These are phyloP conservation scores for Suillus weaverae DNA, from an alignment of 768 basidiomycete genomes.

Conservation along the genomic window DNA sequence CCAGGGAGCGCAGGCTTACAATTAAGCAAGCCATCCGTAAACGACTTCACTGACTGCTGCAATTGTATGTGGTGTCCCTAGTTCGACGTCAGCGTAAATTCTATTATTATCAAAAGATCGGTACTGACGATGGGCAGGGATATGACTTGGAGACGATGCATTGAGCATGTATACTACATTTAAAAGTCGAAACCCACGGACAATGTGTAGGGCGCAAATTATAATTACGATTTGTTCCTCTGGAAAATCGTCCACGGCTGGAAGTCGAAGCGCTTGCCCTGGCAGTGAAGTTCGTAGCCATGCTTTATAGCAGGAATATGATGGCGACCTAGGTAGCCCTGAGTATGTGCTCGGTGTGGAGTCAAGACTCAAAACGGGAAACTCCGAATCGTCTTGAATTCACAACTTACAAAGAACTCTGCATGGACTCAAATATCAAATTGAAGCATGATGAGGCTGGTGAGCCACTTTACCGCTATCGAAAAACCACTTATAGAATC, in stretches of 20 bases:
- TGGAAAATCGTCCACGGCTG: not conserved
- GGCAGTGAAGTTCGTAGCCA: not conserved
- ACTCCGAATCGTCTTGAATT: not conserved
- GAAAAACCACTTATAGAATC: not conserved
- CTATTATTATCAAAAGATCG: constrained; percentile 22
- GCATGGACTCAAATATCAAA: not conserved
- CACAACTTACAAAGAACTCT: too few relatives aligned
- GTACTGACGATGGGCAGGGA: constrained; percentile 32
- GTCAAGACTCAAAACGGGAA: not conserved
- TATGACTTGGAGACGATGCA: constrained; percentile 23
- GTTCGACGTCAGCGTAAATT: constrained; percentile 14
- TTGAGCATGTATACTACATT: not conserved
- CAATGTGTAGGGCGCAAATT: constrained; percentile 28
- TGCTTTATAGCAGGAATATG: not conserved
- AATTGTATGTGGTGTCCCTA: constrained; percentile 45
- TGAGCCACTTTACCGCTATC: not conserved
- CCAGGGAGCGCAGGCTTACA: constrained; percentile 40
- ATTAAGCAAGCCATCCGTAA: constrained; percentile 31
- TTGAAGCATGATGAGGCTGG: not conserved
- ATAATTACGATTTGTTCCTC: constrained; percentile 4
- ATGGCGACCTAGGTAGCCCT: not conserved
- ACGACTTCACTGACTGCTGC: constrained; percentile 35
- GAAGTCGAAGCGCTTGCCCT: not conserved
- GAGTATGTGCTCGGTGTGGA: not conserved
- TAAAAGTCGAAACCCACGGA: constrained; percentile 10